Evolutionary conservation across 2,329 filamentous ascomycete species (phyloP), one percentile per base, ranked within the genome.

Genomic region (Monosporascus sp.): DNA sequence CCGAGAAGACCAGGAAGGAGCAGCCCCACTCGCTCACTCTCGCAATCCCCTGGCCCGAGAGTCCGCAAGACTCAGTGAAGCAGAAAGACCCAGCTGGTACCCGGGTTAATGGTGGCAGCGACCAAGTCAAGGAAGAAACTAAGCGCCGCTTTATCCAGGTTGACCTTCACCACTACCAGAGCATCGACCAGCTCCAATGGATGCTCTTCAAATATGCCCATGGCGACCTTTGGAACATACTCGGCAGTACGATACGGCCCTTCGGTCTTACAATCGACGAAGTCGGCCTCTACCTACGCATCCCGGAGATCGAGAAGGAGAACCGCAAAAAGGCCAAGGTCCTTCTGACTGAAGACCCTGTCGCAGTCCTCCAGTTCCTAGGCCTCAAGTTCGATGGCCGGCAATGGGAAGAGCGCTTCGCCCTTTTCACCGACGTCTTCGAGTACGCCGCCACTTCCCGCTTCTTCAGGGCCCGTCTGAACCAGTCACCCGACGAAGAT

Each of bases 181-280:
- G 68, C 1, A 57, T 70, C 0, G 64, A 70, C 16, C 61, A 68
- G 51, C 76, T 80, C 57, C 73, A 76, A 31, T 93, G 88, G 88
- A 75, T 78, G 38, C 68, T 82, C 3, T 91, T 91, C 70, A 82
- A 82, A 59, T 77, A 86, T 40, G 79, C 82, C 0, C 89, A 93
- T 60, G 86, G 87, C n/a, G 89, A 93, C 60, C 53, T 84, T 0
- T 85, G 85, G 78, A 87, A 82, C 55, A 65, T 84, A 8, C 65
- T 93, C 0, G 86, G 88, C 5, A 75, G 79, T 19, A 80, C 77
- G 8, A 81, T 89, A 56, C 78, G 85, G 0, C 79, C 78, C 0
- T 79, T 83, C 37, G 88, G 88, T 2, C 78, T 94, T 7, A 87
- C 82, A 0, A 72, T 83, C 24, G 86, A 84, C 58, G 81, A 89